A percentile compares a stretch with the other conserved stretches of the same genome.
These are phyloP conservation scores for Diplogelasinospora grovesii DNA, from an alignment of 495 filamentous ascomycete species.

Conservation along the genomic window DNA sequence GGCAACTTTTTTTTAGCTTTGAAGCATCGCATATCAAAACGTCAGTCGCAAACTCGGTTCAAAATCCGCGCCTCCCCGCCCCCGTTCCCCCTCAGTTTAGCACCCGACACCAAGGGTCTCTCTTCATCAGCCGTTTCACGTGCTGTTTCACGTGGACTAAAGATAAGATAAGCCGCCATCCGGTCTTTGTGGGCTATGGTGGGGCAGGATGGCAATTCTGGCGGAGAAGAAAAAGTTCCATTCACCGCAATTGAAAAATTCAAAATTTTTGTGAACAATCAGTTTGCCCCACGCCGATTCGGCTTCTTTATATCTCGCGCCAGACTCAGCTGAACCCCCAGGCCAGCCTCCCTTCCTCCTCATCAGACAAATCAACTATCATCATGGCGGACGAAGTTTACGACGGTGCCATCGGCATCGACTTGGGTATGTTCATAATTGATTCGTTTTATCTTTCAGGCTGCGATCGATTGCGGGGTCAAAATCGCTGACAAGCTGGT, in stretches of 20 bases:
- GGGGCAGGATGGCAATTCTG: slow-evolving; percentile 17
- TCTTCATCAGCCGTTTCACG: slow-evolving; percentile 2
- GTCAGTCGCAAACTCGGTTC: slow-evolving; percentile 9
- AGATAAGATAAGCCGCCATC: slow-evolving; percentile 1
- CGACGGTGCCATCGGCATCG: slow-evolving; percentile 99
- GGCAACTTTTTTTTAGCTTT: slow-evolving; percentile 1
- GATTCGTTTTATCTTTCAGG: background rate
- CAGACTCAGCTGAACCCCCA: slow-evolving; percentile 21
- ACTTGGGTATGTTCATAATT: slow-evolving; percentile 68
- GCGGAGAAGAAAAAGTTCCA: slow-evolving; percentile 26
- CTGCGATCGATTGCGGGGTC: no score
- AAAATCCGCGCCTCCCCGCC: slow-evolving; percentile 6
- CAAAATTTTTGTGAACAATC: slow-evolving; percentile 22
- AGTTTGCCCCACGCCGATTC: slow-evolving; percentile 30
- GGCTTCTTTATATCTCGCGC: slow-evolving; percentile 18
- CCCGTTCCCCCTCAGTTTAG: slow-evolving; percentile 5
- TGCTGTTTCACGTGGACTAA: background rate
- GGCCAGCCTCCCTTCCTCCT: no score
- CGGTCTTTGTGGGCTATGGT: slow-evolving; percentile 9
- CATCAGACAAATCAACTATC: slow-evolving; percentile 13
- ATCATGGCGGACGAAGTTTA: slow-evolving; percentile 89
- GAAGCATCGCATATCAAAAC: slow-evolving; percentile 13
- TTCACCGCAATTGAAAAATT: slow-evolving; percentile 29
- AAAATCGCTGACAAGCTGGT: no score
- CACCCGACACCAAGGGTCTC: background rate